Evolutionary conservation across 2,329 filamentous ascomycete genomes (phyloP), one percentile per base, ranked within the genome.

Genomic region (Paracoccidioides brasiliensis): DNA sequence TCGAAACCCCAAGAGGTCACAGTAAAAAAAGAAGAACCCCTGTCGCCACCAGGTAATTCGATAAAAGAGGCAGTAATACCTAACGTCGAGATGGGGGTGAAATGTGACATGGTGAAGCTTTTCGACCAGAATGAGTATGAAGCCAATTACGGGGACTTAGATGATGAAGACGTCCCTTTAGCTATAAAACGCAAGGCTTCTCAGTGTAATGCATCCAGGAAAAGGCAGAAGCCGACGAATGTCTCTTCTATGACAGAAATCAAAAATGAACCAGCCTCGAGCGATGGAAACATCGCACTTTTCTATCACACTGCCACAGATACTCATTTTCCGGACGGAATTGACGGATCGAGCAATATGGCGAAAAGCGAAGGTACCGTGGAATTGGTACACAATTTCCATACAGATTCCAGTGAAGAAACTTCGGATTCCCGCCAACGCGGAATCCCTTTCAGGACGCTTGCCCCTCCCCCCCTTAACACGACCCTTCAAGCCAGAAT

Each of bases 81-180:
- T 32, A 12, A 42, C 6, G 15, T 15, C 4, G 46, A 10, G 15
- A 49, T 49, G 33, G 46, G 32, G n/a, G n/a, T 9, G 15, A 33
- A 37, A 37, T 22, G n/a, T 2, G 9, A 49, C 22, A 35, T 15
- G 46, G 37, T 49, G 46, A 15, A n/a, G 12, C 7, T 41, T 1
- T 42, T 41, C 14, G 12, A 32, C 32, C 49, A 52, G 12, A 43
- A 54, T 42, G 22, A 35, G 12, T 52, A 54, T 15, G 56, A 55
- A 37, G 48, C 48, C 30, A 40, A 52, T n/a, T 32, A 41, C 14
- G 45, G 46, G n/a, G 53, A 56, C 30, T 44, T 58, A 38, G 51
- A 54, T 22, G 60, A 59, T 35, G 61, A 63, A 2, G 59, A 63
- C 53, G 46, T 59, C 5, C 60, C 61, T 14, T 51, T 61, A n/a